Evolutionary conservation across 208 protist genomes (phyloP).

Genomic region (Angomonas ambiguus): DNA sequence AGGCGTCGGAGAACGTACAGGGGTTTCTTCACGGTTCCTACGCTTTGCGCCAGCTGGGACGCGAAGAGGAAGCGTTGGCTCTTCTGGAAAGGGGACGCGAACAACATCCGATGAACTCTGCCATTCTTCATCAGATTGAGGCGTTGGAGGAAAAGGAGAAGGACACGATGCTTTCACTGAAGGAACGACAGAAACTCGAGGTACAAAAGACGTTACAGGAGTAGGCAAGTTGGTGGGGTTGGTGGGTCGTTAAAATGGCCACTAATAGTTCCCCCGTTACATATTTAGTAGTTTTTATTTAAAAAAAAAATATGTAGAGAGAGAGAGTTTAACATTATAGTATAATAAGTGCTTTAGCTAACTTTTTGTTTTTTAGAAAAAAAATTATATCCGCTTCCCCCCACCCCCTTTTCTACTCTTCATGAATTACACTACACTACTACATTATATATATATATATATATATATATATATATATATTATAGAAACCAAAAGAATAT

Average conservation of each 20-base stretch:
- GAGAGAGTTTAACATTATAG: neutral
- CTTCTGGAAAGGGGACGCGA: conserved; percentile 60
- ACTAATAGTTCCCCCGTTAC: neutral
- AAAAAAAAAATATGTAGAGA: conserved; percentile 13
- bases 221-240: neutral
- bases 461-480: neutral
- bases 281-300: neutral
- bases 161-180: conserved; percentile 31
- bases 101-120: conserved; percentile 68
- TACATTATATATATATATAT: neutral
- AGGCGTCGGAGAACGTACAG: conserved; percentile 66
- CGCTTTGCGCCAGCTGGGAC: conserved; percentile 51
- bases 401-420: neutral
- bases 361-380: too few species aligned
- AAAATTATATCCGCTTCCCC: neutral
- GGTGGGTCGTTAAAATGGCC: neutral
- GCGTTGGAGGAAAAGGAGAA: conserved; percentile 36
- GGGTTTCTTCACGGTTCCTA: conserved; percentile 81
- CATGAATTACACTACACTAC: too few species aligned
- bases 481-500: conserved; percentile 7
- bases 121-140: conserved; percentile 44
- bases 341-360: conserved; percentile 2
- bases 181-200: neutral
- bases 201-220: conserved; percentile 11
- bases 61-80: conserved; percentile 41